Percentiles rank a stretch among this genome's conserved stretches.
These are phyloP conservation scores for Samsoniella hepiali DNA, from an alignment of 2,329 filamentous ascomycete species.

Conservation along the genomic window DNA sequence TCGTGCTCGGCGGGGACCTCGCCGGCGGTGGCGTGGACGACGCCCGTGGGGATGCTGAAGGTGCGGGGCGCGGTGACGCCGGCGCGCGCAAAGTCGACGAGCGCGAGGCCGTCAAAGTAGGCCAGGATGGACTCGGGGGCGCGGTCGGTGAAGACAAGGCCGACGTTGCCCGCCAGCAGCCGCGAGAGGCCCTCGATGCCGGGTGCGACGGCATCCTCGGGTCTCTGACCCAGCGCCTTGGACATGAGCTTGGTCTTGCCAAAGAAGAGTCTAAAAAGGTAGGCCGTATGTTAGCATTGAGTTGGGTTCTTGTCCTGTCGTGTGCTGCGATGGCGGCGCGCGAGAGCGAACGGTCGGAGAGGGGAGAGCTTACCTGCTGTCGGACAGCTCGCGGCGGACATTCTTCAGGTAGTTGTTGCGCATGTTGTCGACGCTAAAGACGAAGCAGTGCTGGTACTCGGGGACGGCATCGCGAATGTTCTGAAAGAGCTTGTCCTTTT, in stretches of 20 bases:
- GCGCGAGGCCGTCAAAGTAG: constrained; percentile 70
- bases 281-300: no score
- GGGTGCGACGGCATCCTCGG: constrained; percentile 75
- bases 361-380: constrained; percentile 65
- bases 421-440: constrained; percentile 95
- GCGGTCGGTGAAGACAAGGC: constrained; percentile 86
- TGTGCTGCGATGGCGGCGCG: background rate
- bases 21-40: constrained; percentile 76
- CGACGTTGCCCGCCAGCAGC: constrained; percentile 77
- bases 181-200: constrained; percentile 68
- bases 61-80: constrained; percentile 70
- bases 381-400: constrained; percentile 77
- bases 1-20: constrained; percentile 79
- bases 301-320: background rate
- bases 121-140: constrained; percentile 61
- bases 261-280: constrained; percentile 68
- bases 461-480: constrained; percentile 83
- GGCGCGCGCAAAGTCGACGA: constrained; percentile 87
- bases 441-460: constrained; percentile 85
- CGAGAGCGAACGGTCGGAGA: background rate
- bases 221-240: constrained; percentile 78
- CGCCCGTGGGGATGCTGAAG: constrained; percentile 79
- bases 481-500: constrained; percentile 83
- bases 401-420: constrained; percentile 95
- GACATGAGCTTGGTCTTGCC: constrained; percentile 99